Conservation (phyloP, 768 basidiomycete genomes). For the Tremella fuciformis region DNA sequence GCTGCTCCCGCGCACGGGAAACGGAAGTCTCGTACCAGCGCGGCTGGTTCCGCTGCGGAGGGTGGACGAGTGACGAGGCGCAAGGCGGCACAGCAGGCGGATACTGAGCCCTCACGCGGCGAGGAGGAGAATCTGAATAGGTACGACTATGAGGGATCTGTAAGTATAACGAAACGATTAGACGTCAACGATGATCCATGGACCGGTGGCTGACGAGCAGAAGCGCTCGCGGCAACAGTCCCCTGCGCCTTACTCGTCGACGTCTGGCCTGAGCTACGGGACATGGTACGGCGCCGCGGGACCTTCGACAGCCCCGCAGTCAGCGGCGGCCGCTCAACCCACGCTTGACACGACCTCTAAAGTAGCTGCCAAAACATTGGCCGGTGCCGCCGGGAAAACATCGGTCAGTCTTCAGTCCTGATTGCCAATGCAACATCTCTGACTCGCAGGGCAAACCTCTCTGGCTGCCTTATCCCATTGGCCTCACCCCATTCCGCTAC, state of each 20-base stretch:
- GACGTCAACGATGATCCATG: background rate
- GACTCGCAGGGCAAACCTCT: background rate
- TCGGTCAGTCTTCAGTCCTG: too few species aligned
- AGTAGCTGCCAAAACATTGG: too few species aligned
- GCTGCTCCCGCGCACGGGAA: background rate
- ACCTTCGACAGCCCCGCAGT: too few species aligned
- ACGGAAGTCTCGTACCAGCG: background rate
- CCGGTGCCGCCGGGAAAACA: too few species aligned
- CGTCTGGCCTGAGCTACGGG: too few species aligned
- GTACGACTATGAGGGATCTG: background rate
- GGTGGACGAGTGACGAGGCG: slow-evolving; percentile 19
- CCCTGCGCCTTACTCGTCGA: background rate
- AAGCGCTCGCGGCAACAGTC: background rate
- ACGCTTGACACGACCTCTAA: too few species aligned
- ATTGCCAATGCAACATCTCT: too few species aligned
- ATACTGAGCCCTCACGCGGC: slow-evolving; percentile 31
- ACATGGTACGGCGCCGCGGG: too few species aligned
- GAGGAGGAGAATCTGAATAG: slow-evolving; percentile 42
- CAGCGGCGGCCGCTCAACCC: slow-evolving; percentile 4
- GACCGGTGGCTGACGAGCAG: background rate
- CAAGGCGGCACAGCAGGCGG: slow-evolving; percentile 4
- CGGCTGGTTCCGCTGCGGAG: background rate
- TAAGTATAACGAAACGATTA: background rate
- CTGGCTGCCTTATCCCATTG: slow-evolving; percentile 27
- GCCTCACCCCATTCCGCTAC: slow-evolving; percentile 43